Base-by-base conservation (phyloP, 495 filamentous ascomycete species). In the Aspergillus sclerotioniger region DNA sequence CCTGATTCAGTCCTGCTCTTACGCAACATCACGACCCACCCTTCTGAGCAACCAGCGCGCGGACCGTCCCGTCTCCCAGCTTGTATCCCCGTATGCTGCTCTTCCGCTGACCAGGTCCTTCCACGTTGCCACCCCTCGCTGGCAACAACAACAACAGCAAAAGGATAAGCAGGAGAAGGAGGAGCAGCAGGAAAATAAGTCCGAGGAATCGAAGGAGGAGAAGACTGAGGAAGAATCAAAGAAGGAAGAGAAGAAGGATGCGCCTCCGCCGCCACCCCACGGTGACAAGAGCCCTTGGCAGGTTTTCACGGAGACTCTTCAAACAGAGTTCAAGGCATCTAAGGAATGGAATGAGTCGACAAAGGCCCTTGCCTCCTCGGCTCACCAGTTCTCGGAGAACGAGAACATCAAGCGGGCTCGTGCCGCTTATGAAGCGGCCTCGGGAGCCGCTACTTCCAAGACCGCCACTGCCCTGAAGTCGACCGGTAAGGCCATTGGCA, bases 331-430 rank as follows among this genome's bases (percentile, higher is more conserved):
- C 74, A 92, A 96, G 68, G 89, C 92, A 28, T 98, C 94, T 16
- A 96, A 98, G 70, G 94, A 98, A 72, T 98, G 95, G 94, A 94
- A 98, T 65, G 94, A 98, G 64, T 96, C 90, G 44, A 98, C 92
- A 16, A 97, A 98, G 71, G 90, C 92, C 52, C 82, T 98, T 10
- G 90, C 91, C 12, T 88, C 89, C 37, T 89, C 87, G 0, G 92
- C 91, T 21, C 87, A 96, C 62, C 82, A 96, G 59, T 91, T 98
- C 67, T 88, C 85, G n/a, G 94, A 98, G 71, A 97, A 88, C 66
- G 91, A 96, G 69, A 89, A 85, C n/a, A 86, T 98, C 37, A 87
- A 89, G 60, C 85, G 87, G 59, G 94, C 94, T 28, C 85, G 89
- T 53, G 84, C 89, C 59, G 93, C 91, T 17, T 96, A 96, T 69